A percentile compares a stretch with the other conserved stretches of the same genome.
Evolutionary conservation across 2,329 filamentous ascomycete species (phyloP).

Genomic region (Sporothrix mexicana): DNA sequence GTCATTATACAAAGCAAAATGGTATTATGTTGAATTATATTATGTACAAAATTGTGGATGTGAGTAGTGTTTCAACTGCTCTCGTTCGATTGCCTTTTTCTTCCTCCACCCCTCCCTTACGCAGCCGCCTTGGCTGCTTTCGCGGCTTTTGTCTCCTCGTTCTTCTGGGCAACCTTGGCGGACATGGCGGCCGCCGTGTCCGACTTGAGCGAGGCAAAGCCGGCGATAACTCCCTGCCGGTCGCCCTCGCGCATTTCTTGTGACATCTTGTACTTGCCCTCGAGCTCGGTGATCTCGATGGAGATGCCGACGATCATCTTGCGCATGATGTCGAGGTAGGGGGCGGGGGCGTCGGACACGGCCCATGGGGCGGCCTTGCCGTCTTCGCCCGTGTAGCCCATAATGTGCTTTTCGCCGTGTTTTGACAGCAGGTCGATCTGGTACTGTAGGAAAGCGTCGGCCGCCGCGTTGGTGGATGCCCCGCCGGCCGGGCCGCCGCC

Average conservation of each 20-base stretch:
- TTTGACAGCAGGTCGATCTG: constrained; percentile 59
- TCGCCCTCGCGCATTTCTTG: constrained; percentile 63
- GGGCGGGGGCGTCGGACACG: constrained; percentile 61
- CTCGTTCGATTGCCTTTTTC: neutral
- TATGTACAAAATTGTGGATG: too few relatives aligned
- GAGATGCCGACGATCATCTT: constrained; percentile 67
- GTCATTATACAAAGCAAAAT: too few relatives aligned
- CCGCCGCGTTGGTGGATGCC: constrained; percentile 46
- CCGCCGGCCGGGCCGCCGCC: constrained; percentile 51
- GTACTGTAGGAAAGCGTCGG: constrained; percentile 53
- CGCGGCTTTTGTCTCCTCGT: neutral
- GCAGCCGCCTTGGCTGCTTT: neutral
- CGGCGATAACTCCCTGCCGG: constrained; percentile 60
- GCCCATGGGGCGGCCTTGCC: constrained; percentile 55
- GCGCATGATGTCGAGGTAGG: constrained; percentile 62
- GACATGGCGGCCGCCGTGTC: constrained; percentile 45
- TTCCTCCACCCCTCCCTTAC: neutral
- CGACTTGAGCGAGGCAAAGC: constrained; percentile 53
- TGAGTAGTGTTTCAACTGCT: too few relatives aligned
- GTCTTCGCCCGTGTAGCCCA: constrained; percentile 57
- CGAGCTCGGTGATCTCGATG: constrained; percentile 59
- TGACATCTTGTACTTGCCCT: constrained; percentile 71
- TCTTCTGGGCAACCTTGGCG: constrained; percentile 42
- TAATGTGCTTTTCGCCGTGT: constrained; percentile 59
- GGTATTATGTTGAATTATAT: too few relatives aligned